These are phyloP conservation scores for Geotrichum restrictum DNA, from an alignment of 1,139 yeast species.

Conservation along the genomic window DNA sequence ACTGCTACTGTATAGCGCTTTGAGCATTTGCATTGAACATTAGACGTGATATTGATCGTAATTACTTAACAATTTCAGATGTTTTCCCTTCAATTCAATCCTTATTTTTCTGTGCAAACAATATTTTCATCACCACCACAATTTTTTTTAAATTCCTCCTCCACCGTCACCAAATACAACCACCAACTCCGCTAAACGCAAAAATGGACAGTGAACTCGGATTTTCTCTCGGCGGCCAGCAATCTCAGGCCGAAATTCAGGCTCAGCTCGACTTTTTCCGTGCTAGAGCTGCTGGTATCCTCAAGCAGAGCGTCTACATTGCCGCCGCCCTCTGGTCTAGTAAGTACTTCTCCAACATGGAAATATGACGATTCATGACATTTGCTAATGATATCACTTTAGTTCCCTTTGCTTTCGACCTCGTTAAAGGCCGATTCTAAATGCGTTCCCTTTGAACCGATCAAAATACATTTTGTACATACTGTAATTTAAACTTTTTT, in stretches of 20 bases:
- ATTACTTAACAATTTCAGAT: slow-evolving; percentile 8
- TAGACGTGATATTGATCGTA: no score
- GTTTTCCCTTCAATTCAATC: slow-evolving; percentile 9
- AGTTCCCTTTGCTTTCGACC: slow-evolving; percentile 42
- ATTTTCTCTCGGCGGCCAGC: slow-evolving; percentile 67
- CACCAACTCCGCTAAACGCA: background rate
- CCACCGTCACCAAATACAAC: background rate
- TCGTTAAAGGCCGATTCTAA: slow-evolving; percentile 41
- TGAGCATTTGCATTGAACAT: no score
- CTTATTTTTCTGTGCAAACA: no score
- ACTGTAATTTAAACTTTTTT: background rate
- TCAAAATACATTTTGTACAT: background rate
- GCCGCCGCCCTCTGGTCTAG: slow-evolving; percentile 74
- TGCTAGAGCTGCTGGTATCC: slow-evolving; percentile 60
- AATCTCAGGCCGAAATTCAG: slow-evolving; percentile 66
- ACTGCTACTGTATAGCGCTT: no score
- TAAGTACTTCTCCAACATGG: slow-evolving; percentile 25
- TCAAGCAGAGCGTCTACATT: slow-evolving; percentile 62
- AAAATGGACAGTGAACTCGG: slow-evolving; percentile 22
- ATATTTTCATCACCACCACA: slow-evolving; percentile 20
- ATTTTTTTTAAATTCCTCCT: slow-evolving; percentile 6
- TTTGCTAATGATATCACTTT: slow-evolving; percentile 12
- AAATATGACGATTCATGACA: no score
- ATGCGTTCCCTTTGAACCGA: background rate
- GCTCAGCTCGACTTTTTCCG: slow-evolving; percentile 76